phyloP scores from a whole-genome alignment of 2,329 filamentous ascomycete species.

The Coniochaeta hoffmannii region DNA sequence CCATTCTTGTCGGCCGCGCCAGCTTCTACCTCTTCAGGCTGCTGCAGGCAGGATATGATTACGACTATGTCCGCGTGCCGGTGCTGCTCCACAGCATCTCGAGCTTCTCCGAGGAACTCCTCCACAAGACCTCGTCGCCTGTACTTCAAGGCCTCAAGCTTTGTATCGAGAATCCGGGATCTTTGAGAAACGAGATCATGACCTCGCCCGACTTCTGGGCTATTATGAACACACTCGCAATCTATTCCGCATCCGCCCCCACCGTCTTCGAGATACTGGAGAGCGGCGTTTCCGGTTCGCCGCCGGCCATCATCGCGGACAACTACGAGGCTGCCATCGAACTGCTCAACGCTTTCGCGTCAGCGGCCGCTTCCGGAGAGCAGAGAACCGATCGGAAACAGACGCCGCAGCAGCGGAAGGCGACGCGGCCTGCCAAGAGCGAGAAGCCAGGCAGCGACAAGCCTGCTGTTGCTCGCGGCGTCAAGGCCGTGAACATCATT shows the following conservation, averaged over 20 bases:
- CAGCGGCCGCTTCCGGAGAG: constrained; percentile 70
- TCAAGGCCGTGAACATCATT: constrained; percentile 74
- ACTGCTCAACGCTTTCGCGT: constrained; percentile 84
- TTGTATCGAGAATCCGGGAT: constrained; percentile 71
- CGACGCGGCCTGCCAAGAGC: constrained; percentile 38
- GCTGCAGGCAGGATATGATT: constrained; percentile 77
- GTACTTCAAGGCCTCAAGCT: constrained; percentile 71
- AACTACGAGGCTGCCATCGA: constrained; percentile 86
- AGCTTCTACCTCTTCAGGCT: constrained; percentile 82
- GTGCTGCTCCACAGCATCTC: constrained; percentile 89
- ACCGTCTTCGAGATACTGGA: constrained; percentile 85
- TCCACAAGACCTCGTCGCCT: constrained; percentile 68
- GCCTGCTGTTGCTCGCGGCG: constrained; percentile 66
- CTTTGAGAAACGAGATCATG: constrained; percentile 84
- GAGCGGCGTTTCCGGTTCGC: constrained; percentile 63
- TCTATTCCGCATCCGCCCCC: constrained; percentile 61
- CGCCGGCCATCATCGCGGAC: constrained; percentile 81
- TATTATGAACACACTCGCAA: constrained; percentile 69
- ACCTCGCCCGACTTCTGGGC: constrained; percentile 97
- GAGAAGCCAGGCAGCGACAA: constrained; percentile 53
- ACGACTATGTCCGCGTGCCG: constrained; percentile 85
- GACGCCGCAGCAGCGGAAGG: constrained; percentile 14
- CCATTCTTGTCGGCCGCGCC: constrained; percentile 74
- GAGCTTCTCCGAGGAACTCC: constrained; percentile 68
- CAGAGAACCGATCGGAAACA: constrained; percentile 52